Percentiles rank a stretch among this genome's conserved stretches.
These are phyloP conservation scores for Sporothrix brasiliensis DNA, from an alignment of 2,329 filamentous ascomycete genomes.

Conservation along the genomic window DNA sequence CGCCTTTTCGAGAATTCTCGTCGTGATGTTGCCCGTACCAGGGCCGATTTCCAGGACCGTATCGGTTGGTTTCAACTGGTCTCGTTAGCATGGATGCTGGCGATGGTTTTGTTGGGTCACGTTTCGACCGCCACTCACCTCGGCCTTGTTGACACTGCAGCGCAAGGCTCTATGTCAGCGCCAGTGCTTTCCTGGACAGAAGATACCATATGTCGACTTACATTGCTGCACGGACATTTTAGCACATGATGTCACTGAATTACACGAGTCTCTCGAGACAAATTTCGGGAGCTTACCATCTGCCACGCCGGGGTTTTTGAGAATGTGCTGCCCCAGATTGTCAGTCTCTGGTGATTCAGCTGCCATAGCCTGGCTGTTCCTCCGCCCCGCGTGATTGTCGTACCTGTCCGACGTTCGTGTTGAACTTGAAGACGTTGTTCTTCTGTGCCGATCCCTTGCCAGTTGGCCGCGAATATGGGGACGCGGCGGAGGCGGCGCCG, in stretches of 20 bases:
- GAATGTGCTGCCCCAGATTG: constrained; percentile 62
- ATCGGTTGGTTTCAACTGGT: constrained; percentile 86
- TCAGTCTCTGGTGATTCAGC: not conserved
- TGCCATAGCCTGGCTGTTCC: not conserved
- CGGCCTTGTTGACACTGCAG: constrained; percentile 35
- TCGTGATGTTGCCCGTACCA: constrained; percentile 78
- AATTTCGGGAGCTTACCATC: constrained; percentile 31
- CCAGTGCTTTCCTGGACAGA: too few species aligned
- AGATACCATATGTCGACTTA: constrained; percentile 28
- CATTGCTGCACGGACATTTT: constrained; percentile 33
- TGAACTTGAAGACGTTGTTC: constrained; percentile 97
- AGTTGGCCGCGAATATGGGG: constrained; percentile 44
- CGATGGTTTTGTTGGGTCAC: not conserved
- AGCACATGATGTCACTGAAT: constrained; percentile 2
- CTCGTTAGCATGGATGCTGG: not conserved
- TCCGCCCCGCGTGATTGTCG: not conserved
- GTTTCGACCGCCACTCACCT: constrained; percentile 26
- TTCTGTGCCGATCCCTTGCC: constrained; percentile 43
- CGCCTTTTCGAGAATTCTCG: constrained; percentile 83
- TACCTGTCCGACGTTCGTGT: constrained; percentile 74
- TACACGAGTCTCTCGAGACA: too few species aligned
- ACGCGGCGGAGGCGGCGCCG: constrained; percentile 39
- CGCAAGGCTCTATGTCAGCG: not conserved
- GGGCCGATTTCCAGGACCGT: constrained; percentile 91
- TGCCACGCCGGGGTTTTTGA: constrained; percentile 60